Evolutionary conservation across 2,329 filamentous ascomycete species (phyloP).

Genomic region (Diaporthe caulivora): DNA sequence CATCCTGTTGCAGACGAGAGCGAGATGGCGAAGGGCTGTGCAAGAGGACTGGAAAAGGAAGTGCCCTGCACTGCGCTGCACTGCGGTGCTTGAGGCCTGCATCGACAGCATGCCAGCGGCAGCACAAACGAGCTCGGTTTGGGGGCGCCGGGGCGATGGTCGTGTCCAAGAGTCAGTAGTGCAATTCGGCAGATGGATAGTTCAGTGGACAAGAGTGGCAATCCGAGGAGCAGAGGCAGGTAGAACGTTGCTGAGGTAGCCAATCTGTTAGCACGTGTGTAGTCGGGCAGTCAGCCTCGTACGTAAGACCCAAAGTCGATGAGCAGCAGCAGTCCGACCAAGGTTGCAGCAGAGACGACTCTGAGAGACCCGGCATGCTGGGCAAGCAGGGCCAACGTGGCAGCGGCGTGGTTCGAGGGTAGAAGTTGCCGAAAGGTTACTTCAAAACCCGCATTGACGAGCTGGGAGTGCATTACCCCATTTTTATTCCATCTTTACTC

Average conservation of each 20-base stretch:
- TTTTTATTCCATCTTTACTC: slow-evolving; percentile 38
- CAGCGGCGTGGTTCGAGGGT: not conserved
- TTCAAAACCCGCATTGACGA: not conserved
- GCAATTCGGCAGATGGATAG: not conserved
- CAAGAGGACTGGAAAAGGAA: not conserved
- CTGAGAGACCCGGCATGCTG: not conserved
- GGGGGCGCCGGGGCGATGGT: not conserved
- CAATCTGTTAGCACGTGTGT: not conserved
- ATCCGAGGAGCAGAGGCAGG: not conserved
- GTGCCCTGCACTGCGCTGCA: not conserved
- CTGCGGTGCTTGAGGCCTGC: not conserved
- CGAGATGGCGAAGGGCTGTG: not conserved
- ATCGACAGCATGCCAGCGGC: not conserved
- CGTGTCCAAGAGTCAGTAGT: not conserved
- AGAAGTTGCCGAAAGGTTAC: not conserved
- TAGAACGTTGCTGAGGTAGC: not conserved
- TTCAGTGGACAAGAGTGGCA: not conserved
- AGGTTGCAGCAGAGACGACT: not conserved
- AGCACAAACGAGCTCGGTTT: not conserved
- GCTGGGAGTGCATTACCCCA: slow-evolving; percentile 26
- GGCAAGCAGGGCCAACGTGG: slow-evolving; percentile 7
- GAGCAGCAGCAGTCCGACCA: not conserved
- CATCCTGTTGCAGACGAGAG: not conserved
- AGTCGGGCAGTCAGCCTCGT: not conserved
- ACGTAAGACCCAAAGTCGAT: slow-evolving; percentile 2